Evolutionary conservation across 164 flowering plant genomes (phyloP).

Genomic region (Houttuynia cordata): DNA sequence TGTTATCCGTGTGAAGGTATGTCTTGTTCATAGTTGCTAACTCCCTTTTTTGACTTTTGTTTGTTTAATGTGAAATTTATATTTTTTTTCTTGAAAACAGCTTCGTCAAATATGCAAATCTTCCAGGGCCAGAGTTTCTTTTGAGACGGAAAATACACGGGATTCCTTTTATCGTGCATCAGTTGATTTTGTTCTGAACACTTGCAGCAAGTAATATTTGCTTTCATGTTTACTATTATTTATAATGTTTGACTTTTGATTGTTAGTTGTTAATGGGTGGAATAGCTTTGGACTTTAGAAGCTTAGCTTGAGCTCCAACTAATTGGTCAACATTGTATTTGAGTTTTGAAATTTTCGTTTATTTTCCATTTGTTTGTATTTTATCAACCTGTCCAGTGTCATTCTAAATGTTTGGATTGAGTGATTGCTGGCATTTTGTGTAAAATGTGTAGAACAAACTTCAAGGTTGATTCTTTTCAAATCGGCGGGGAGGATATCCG

Average conservation of each 20-base stretch:
- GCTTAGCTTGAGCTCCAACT: background rate
- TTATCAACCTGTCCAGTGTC: slow-evolving; percentile 14
- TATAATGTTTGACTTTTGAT: background rate
- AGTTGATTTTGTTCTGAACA: slow-evolving; percentile 53
- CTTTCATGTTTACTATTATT: slow-evolving; percentile 2
- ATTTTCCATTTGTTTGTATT: background rate
- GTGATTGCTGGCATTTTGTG: background rate
- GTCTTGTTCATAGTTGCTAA: background rate
- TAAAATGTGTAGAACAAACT: background rate
- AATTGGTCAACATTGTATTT: background rate
- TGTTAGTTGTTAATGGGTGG: background rate
- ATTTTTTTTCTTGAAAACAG: slow-evolving; percentile 30
- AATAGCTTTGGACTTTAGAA: background rate
- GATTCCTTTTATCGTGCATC: slow-evolving; percentile 71
- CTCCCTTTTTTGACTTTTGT: background rate
- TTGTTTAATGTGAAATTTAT: too few species aligned
- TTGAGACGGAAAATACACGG: slow-evolving; percentile 61
- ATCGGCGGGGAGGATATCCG: slow-evolving; percentile 67
- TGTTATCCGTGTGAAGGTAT: background rate
- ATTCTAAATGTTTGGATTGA: background rate
- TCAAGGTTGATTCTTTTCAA: slow-evolving; percentile 23
- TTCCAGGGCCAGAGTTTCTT: slow-evolving; percentile 50
- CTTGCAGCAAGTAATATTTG: slow-evolving; percentile 48
- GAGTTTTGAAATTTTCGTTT: background rate
- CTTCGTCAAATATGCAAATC: slow-evolving; percentile 73